Evolutionary conservation across 2,329 filamentous ascomycete genomes (phyloP).

Genomic region (Scortechinia acanthostroma): DNA sequence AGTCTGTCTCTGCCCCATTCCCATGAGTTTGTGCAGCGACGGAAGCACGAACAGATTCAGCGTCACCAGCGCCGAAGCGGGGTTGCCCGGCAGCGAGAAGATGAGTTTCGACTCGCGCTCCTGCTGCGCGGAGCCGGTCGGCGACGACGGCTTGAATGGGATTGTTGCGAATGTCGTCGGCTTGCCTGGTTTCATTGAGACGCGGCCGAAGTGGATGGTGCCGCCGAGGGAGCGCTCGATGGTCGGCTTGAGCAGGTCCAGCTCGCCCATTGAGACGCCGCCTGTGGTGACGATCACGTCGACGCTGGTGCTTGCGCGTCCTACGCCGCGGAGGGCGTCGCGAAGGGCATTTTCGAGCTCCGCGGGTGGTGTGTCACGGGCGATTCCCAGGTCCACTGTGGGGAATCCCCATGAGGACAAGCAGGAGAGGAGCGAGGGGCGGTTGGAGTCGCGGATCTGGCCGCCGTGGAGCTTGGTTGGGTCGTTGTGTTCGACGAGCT

Average conservation of each 20-base stretch:
- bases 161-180: constrained; percentile 94
- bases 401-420: constrained; percentile 69
- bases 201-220: constrained; percentile 90
- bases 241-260: constrained; percentile 92
- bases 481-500: constrained; percentile 72
- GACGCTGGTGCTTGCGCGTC: constrained; percentile 26
- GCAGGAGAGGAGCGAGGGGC: constrained; percentile 78
- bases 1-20: constrained; percentile 29
- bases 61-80: constrained; percentile 84
- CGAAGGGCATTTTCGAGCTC: constrained; percentile 73
- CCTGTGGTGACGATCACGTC: constrained; percentile 88
- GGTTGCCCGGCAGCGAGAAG: constrained; percentile 89
- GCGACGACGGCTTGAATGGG: constrained; percentile 38
- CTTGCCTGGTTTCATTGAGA: constrained; percentile 96
- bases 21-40: constrained; percentile 70
- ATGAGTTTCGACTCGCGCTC: constrained; percentile 61
- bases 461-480: constrained; percentile 61
- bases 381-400: constrained; percentile 80
- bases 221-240: constrained; percentile 85
- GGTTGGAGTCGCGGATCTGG: constrained; percentile 89
- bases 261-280: constrained; percentile 94
- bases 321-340: constrained; percentile 49
- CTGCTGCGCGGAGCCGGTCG: constrained; percentile 19
- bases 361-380: constrained; percentile 58
- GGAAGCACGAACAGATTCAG: constrained; percentile 92